Conservation (phyloP, 2,329 filamentous ascomycete species). For the Talaromyces sp. region DNA sequence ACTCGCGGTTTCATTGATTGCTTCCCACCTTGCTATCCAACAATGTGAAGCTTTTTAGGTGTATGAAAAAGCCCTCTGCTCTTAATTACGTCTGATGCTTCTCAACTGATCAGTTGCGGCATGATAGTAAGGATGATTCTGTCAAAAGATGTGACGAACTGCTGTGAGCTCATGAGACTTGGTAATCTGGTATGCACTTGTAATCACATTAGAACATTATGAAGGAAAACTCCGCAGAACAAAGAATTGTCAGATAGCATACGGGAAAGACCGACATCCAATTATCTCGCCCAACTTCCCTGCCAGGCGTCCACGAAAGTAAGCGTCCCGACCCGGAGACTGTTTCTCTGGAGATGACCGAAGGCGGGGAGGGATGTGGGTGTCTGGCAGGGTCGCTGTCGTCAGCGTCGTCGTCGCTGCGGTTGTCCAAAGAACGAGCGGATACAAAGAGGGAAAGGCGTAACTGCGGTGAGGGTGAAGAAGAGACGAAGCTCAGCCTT, state of each 20-base stretch:
- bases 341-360: conserved; percentile 11
- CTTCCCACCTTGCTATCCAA: neutral
- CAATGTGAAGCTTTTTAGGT: neutral
- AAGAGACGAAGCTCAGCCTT: conserved; percentile 23
- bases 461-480: conserved; percentile 1
- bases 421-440: conserved; percentile 32
- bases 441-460: conserved; percentile 1
- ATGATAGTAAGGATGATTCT: neutral
- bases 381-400: conserved; percentile 31
- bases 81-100: neutral
- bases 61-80: too few species aligned
- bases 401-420: conserved; percentile 24
- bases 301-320: conserved; percentile 17
- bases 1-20: neutral
- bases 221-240: neutral
- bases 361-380: conserved; percentile 22
- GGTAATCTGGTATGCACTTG: neutral
- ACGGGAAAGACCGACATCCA: neutral
- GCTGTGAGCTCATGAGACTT: neutral
- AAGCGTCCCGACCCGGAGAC: neutral
- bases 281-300: conserved; percentile 13
- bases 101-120: neutral
- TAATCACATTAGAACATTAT: neutral
- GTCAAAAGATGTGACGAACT: neutral
- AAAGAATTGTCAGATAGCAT: neutral